Evolutionary conservation across 176 grass and related monocot species (phyloP).

Genomic region (Aegilops sharonensis): DNA sequence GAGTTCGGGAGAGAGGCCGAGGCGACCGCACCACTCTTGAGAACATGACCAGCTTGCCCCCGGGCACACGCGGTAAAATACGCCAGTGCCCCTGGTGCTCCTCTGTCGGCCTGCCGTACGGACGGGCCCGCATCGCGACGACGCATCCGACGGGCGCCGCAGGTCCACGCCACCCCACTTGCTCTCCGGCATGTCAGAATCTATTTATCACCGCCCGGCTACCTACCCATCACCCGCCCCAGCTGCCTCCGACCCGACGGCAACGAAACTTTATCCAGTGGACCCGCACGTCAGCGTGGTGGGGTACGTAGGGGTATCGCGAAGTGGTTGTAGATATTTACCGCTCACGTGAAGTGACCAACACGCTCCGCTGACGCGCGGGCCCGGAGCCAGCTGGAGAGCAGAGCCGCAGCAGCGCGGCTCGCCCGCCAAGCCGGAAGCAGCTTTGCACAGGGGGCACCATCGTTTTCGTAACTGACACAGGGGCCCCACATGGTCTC

Average conservation of each 20-base stretch:
- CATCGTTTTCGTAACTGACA: background rate
- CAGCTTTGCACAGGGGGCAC: background rate
- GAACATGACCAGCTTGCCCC: background rate
- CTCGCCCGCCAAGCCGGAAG: background rate
- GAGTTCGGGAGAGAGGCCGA: background rate
- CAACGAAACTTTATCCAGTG: background rate
- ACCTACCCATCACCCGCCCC: background rate
- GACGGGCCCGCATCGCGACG: background rate
- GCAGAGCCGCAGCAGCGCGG: background rate
- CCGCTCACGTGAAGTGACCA: constrained; percentile 2
- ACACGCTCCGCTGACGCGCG: background rate
- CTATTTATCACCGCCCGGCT: background rate
- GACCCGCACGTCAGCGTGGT: background rate
- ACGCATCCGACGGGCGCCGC: background rate
- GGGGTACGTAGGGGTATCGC: background rate
- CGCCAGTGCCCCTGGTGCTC: background rate
- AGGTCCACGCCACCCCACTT: background rate
- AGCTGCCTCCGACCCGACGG: background rate
- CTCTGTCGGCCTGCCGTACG: background rate
- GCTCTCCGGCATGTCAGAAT: background rate
- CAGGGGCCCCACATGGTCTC: accelerated
- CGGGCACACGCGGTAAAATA: background rate
- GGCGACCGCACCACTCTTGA: background rate
- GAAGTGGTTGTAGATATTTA: background rate
- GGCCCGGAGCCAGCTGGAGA: background rate